phyloP scores from a whole-genome alignment of 305 asterid genomes.

The Fraxinus floribunda region DNA sequence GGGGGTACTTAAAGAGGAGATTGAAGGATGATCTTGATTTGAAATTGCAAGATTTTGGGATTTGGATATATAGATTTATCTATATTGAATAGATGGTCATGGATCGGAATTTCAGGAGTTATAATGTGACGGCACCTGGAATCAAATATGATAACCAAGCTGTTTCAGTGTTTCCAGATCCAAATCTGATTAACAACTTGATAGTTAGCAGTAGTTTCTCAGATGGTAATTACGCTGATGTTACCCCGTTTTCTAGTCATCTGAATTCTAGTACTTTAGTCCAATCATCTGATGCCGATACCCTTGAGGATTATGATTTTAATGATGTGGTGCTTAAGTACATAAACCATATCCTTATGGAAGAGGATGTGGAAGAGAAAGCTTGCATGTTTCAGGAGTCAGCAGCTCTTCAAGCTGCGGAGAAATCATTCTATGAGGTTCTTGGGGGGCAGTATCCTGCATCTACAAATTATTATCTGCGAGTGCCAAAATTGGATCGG shows the following conservation, averaged over 20 bases:
- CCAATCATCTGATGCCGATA: slow-evolving; percentile 41
- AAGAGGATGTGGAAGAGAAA: slow-evolving; percentile 77
- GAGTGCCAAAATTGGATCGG: slow-evolving; percentile 24
- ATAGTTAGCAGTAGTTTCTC: slow-evolving; percentile 24
- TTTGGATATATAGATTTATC: slow-evolving; percentile 9
- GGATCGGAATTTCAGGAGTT: slow-evolving; percentile 42
- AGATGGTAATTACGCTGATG: slow-evolving; percentile 23
- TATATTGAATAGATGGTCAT: slow-evolving; percentile 43
- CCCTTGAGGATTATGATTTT: slow-evolving; percentile 66
- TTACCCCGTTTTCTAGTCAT: slow-evolving; percentile 21
- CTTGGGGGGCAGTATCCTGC: slow-evolving; percentile 54
- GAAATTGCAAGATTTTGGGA: slow-evolving; percentile 13
- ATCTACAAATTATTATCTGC: slow-evolving; percentile 23
- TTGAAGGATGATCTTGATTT: slow-evolving; percentile 16
- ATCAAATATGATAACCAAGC: slow-evolving; percentile 30
- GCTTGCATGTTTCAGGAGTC: slow-evolving; percentile 63
- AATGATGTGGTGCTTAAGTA: slow-evolving; percentile 69
- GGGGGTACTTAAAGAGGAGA: neutral
- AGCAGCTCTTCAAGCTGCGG: slow-evolving; percentile 77
- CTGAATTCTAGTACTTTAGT: slow-evolving; percentile 18
- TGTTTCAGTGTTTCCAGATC: slow-evolving; percentile 29
- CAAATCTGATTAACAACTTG: slow-evolving; percentile 27
- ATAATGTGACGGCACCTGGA: slow-evolving; percentile 37
- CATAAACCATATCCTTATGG: slow-evolving; percentile 72
- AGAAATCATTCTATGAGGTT: slow-evolving; percentile 70